Percentiles rank a stretch among this genome's conserved stretches.
These are phyloP conservation scores for Quercus dentata DNA, from an alignment of 306 rosid genomes.

Conservation along the genomic window DNA sequence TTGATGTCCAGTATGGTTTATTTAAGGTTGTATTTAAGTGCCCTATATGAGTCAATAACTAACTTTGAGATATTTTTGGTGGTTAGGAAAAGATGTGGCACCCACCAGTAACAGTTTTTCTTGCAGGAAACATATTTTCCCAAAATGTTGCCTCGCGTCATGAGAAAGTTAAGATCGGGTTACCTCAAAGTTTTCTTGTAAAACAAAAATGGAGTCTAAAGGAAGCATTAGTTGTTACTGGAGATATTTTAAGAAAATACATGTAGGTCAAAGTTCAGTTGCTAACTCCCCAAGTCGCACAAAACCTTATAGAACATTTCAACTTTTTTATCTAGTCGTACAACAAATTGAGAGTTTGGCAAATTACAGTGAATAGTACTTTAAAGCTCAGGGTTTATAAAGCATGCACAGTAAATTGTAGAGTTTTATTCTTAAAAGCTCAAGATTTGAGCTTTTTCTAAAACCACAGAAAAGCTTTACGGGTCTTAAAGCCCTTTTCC, in stretches of 20 bases:
- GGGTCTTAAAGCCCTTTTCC: too few species aligned
- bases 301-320: not conserved
- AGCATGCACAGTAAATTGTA: too few species aligned
- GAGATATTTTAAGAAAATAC: not conserved
- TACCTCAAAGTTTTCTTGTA: not conserved
- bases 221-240: not conserved
- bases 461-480: too few species aligned
- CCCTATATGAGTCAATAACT: not conserved
- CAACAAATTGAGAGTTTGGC: not conserved
- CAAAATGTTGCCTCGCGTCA: not conserved
- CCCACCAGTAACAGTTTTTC: not conserved
- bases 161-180: not conserved
- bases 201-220: not conserved
- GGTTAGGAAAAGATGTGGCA: not conserved
- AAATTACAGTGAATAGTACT: too few species aligned
- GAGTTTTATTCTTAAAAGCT: too few species aligned
- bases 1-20: slow-evolving; percentile 96
- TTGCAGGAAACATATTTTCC: not conserved
- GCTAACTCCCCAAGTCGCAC: not conserved
- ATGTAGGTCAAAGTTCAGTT: not conserved
- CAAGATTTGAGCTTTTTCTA: too few species aligned
- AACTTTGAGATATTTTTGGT: not conserved
- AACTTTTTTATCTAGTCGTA: not conserved
- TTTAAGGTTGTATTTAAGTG: slow-evolving; percentile 64
- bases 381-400: too few species aligned